Base-by-base conservation (phyloP, 257 asterid species). In the Solanum neorickii region DNA sequence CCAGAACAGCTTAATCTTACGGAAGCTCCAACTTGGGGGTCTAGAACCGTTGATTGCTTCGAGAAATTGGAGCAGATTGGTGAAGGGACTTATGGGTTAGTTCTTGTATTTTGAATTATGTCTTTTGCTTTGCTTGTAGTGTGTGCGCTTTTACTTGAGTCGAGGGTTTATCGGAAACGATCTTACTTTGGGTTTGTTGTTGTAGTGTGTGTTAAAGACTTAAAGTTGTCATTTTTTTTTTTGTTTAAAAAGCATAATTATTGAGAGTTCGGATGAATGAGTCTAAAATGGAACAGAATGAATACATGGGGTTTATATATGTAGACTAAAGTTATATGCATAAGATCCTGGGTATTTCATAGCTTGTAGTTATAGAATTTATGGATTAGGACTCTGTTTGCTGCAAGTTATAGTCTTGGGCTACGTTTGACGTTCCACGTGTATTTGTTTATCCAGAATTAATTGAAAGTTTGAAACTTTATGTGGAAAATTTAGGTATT, bases 61-160 rank as follows among this genome's bases (percentile, higher is more conserved):
- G 98, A 96, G 82, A 95, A 95, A 77, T 93, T 97, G 86, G 99
- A 95, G 92, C 98, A 94, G 91, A 97, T 97, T 92, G 99, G 98
- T 33, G 98, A 97, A 94, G 99, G 99, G 60, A 97, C 99, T 39
- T 97, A 97, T 89, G 99, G 98, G 99, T 93, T 29, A 92, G 29
- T n/a, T 37, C 56, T 69, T 44, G 5, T 25, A 47, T 27, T 52
- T 77, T 56, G 37, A 70, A 82, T 86, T 20, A 23, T n/a, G 15
- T 77, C 4, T 77, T 77, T 33, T 42, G 41, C 69, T 4, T 37
- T 37, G 35, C 35, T 33, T 82, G 72, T 77, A 18, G 62, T 42
- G 78, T 56, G 78, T 42, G 75, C 62, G 37, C 18, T 5, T 65
- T 65, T 25, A 12, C 72, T n/a, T n/a, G 72, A 65, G 33, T n/a